These are phyloP conservation scores for Xylaria cubensis DNA, from an alignment of 495 filamentous ascomycete species.

Conservation along the genomic window DNA sequence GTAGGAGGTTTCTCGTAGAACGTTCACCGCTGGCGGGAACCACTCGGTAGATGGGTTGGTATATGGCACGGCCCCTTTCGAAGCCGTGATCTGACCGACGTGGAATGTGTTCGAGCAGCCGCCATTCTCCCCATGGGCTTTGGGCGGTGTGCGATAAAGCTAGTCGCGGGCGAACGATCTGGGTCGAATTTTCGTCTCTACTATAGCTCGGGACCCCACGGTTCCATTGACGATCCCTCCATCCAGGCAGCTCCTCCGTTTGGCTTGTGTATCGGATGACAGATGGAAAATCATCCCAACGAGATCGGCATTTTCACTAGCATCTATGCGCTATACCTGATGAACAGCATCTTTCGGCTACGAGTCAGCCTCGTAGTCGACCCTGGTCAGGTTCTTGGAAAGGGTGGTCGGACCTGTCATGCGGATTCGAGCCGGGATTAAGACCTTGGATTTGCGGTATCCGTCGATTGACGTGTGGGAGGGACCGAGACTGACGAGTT, in stretches of 20 bases:
- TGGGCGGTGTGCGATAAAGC: slow-evolving; percentile 9
- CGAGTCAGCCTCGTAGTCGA: slow-evolving; percentile 22
- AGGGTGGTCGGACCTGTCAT: slow-evolving; percentile 27
- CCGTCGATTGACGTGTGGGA: slow-evolving; percentile 20
- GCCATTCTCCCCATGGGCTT: not conserved
- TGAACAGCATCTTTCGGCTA: slow-evolving; percentile 13
- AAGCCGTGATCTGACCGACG: slow-evolving; percentile 8
- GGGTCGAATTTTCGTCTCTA: slow-evolving; percentile 4
- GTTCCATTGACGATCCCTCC: not conserved
- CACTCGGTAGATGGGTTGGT: not conserved
- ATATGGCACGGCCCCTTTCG: not conserved
- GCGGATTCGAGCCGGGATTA: slow-evolving; percentile 17
- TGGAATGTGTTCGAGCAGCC: not conserved
- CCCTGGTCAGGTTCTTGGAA: slow-evolving; percentile 21
- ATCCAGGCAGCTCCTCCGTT: slow-evolving; percentile 2
- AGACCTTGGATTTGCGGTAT: slow-evolving; percentile 20
- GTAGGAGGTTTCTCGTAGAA: slow-evolving; percentile 9
- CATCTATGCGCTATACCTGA: slow-evolving; percentile 9
- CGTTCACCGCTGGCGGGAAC: slow-evolving; percentile 2
- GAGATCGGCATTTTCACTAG: slow-evolving; percentile 11
- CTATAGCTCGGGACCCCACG: slow-evolving; percentile 7
- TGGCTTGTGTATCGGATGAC: slow-evolving; percentile 12
- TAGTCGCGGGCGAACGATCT: slow-evolving; percentile 6
- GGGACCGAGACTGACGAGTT: slow-evolving; percentile 17
- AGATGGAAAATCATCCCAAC: slow-evolving; percentile 14